Evolutionary conservation across 164 flowering plant genomes (phyloP).

Genomic region (Dillenia suffruticosa): DNA sequence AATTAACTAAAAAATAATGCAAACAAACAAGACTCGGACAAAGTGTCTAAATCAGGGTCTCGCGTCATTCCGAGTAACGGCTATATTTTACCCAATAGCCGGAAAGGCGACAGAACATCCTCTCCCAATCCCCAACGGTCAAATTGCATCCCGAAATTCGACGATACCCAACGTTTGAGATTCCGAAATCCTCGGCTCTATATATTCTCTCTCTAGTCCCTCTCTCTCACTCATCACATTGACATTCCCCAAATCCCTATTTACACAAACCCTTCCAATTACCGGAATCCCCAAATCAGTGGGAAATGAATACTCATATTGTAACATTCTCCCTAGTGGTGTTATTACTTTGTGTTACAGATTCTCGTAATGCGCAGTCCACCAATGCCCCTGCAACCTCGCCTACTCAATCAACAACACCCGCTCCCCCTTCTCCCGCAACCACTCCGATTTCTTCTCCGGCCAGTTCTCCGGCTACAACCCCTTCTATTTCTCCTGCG

Average conservation of each 20-base stretch:
- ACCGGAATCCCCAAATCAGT: neutral
- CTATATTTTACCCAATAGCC: constrained; percentile 17
- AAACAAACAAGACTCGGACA: too few species aligned
- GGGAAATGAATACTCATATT: constrained; percentile 2
- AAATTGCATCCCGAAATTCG: constrained; percentile 2
- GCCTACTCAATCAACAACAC: constrained; percentile 7
- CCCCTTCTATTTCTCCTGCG: constrained; percentile 7
- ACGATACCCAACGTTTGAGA: neutral
- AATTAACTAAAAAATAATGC: too few species aligned
- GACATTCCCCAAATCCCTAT: neutral
- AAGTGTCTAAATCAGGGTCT: neutral
- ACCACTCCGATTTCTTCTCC: constrained; percentile 14
- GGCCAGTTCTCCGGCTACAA: constrained; percentile 9
- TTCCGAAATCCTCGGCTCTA: neutral
- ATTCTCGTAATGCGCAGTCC: constrained; percentile 18
- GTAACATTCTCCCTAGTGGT: neutral
- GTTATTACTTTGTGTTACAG: constrained; percentile 5
- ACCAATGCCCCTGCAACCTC: constrained; percentile 24
- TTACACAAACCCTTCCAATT: neutral
- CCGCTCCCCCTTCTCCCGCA: constrained; percentile 13
- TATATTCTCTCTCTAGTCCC: neutral
- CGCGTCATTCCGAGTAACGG: constrained; percentile 16
- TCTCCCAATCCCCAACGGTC: constrained; percentile 28
- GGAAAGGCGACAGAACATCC: constrained; percentile 1
- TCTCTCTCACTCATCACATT: neutral